A percentile compares a stretch with the other conserved stretches of the same genome.
These are phyloP conservation scores for Saitoella complicata DNA, from an alignment of 805 yeast species.

Conservation along the genomic window DNA sequence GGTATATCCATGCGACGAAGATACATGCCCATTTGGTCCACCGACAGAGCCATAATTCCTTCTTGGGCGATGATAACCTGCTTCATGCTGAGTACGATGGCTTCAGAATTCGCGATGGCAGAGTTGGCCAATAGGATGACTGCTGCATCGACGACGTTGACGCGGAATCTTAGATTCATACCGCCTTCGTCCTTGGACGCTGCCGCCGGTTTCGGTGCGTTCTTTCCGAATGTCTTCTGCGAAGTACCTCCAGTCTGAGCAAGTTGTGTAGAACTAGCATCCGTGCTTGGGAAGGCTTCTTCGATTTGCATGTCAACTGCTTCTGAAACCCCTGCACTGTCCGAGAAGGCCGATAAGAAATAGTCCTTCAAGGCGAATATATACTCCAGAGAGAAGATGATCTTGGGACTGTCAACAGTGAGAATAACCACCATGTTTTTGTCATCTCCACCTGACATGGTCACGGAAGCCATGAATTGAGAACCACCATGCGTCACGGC, in stretches of 20 bases:
- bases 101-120: constrained; percentile 51
- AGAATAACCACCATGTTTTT: constrained; percentile 36
- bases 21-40: constrained; percentile 74
- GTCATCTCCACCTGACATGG: constrained; percentile 16
- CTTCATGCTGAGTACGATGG: constrained; percentile 75
- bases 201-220: constrained; percentile 6
- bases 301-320: no score
- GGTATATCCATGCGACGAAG: constrained; percentile 55
- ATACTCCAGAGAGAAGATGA: constrained; percentile 74
- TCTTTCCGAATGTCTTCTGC: constrained; percentile 1
- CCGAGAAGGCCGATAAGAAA: constrained; percentile 29
- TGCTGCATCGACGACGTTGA: constrained; percentile 64
- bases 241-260: no score
- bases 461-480: constrained; percentile 51
- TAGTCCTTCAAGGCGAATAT: constrained; percentile 49
- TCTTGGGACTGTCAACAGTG: constrained; percentile 64
- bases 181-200: not conserved
- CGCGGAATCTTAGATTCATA: constrained; percentile 20
- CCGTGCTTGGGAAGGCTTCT: no score
- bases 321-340: no score
- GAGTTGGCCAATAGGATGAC: constrained; percentile 72
- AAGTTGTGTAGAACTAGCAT: no score
- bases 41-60: constrained; percentile 46
- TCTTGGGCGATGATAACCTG: constrained; percentile 59
- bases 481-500: constrained; percentile 40